Conservation (phyloP, 176 grass and related monocot genomes). For the Eremochloa ophiuroides region DNA sequence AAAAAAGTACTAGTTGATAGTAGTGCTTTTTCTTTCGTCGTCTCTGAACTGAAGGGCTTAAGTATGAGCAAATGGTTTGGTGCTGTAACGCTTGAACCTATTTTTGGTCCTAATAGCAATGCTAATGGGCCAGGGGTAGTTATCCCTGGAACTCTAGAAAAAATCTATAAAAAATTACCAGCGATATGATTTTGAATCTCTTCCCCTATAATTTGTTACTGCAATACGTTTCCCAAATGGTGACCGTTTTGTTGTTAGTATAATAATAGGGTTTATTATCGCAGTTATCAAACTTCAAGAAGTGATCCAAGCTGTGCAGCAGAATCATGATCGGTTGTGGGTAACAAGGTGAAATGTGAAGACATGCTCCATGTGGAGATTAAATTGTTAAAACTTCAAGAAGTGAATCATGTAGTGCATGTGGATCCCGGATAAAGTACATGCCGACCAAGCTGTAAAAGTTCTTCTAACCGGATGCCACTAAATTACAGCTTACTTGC, state of each 20-base stretch:
- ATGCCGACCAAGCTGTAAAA: constrained; percentile 25
- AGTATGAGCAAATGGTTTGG: too few species aligned
- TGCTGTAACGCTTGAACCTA: too few species aligned
- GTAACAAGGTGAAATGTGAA: constrained; percentile 21
- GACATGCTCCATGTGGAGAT: constrained; percentile 27
- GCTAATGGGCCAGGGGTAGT: too few species aligned
- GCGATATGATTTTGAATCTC: not conserved
- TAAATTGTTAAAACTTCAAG: constrained; percentile 41
- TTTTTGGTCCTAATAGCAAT: too few species aligned
- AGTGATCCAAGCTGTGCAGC: constrained; percentile 10
- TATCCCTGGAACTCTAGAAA: too few species aligned
- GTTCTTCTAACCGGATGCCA: constrained; percentile 17
- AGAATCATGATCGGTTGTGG: constrained; percentile 31
- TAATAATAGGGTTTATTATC: not conserved
- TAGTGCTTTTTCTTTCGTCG: too few species aligned
- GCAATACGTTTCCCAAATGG: constrained; percentile 2
- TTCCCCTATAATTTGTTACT: not conserved
- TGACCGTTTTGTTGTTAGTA: not conserved
- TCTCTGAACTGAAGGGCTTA: too few species aligned
- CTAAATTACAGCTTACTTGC: constrained; percentile 29
- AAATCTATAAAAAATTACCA: not conserved
- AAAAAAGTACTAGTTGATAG: too few species aligned
- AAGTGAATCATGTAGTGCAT: constrained; percentile 32
- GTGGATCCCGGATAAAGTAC: constrained; percentile 35
- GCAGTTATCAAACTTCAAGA: constrained; percentile 11